Base-by-base conservation (phyloP, 1,284 basidiomycete genomes). In the Apiotrichum sp. region DNA sequence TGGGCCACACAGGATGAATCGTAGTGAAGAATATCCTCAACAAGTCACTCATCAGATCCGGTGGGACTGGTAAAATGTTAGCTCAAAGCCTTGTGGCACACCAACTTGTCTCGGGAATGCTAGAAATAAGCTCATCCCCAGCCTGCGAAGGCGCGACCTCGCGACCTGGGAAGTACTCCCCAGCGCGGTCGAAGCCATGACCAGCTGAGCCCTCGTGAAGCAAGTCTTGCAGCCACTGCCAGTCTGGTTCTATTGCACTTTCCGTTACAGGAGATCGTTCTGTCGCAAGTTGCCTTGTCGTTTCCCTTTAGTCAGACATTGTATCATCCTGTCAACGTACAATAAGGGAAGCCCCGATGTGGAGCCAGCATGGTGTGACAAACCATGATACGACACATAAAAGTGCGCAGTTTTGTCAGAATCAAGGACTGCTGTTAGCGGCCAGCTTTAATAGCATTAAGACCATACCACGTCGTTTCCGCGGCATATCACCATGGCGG, bases 1-100 rank as follows among this genome's bases (percentile, higher is more conserved):
- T 59, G 6, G 61, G 61, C 61, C 61, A 62, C 9, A 52, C 47
- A 1, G 58, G 61, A 35, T 62, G 58, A 9, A 62, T 47, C n/a
- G 52, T 52, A 3, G 43, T 49, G 56, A 62, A 62, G 44, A 59
- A 59, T 29, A 59, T 54, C 31, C 52, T n/a, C 5, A 56, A 39
- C 22, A 56, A 39, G 22, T 54, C 53, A 33, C 47, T 55, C 53
- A 59, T 46, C 10, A 59, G 38, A 31, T 59, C 57, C 10, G 50
- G 46, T 0, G 57, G 57, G 11, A 59, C 52, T 53, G 36, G 3
- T 0, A 11, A 1, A 3, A 31, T n/a, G 4, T 10, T 22, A 22
- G 22, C 22, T 22, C 22, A 22, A 22, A 22, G 22, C 22, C 22
- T 22, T 22, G 22, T 22, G 22, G 22, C 22, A 22, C 22, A 35